phyloP scores from a whole-genome alignment of 1,284 basidiomycete genomes.

The Austroboletus niveus region DNA sequence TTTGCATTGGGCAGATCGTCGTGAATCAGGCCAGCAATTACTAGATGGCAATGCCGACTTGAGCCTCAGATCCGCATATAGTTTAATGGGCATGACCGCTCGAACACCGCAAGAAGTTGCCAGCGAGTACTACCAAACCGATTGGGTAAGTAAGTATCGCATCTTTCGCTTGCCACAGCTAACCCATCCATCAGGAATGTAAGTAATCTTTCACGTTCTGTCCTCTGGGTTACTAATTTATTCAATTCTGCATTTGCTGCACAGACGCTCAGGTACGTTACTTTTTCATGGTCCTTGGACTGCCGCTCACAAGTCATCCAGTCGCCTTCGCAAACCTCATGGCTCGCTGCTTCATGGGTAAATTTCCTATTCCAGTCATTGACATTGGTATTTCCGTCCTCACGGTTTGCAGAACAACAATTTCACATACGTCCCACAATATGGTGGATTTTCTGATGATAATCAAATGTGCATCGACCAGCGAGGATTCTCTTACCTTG shows the following conservation, averaged over 20 bases:
- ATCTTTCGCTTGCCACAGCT: not conserved
- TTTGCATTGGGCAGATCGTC: not conserved
- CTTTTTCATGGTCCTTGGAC: not conserved
- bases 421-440: conserved; percentile 56
- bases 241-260: not conserved
- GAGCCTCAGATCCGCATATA: conserved; percentile 49
- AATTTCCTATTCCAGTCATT: conserved; percentile 7
- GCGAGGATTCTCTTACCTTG: conserved; percentile 57
- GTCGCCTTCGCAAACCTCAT: conserved; percentile 59
- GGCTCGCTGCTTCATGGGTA: conserved; percentile 62
- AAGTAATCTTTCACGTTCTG: conserved; percentile 7
- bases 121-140: conserved; percentile 54
- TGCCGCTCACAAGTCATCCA: conserved; percentile 28
- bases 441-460: conserved; percentile 57
- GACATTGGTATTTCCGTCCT: not conserved
- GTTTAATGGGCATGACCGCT: conserved; percentile 44
- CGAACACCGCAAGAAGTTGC: conserved; percentile 43
- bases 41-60: conserved; percentile 44
- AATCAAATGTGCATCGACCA: conserved; percentile 59
- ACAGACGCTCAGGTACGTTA: conserved; percentile 29
- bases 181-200: conserved; percentile 20
- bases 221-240: conserved; percentile 8
- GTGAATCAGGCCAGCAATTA: conserved; percentile 40
- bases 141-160: conserved; percentile 25
- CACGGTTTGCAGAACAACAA: conserved; percentile 52